Base-by-base conservation (phyloP, 148 eudicot genomes). In the Chenopodium album region DNA sequence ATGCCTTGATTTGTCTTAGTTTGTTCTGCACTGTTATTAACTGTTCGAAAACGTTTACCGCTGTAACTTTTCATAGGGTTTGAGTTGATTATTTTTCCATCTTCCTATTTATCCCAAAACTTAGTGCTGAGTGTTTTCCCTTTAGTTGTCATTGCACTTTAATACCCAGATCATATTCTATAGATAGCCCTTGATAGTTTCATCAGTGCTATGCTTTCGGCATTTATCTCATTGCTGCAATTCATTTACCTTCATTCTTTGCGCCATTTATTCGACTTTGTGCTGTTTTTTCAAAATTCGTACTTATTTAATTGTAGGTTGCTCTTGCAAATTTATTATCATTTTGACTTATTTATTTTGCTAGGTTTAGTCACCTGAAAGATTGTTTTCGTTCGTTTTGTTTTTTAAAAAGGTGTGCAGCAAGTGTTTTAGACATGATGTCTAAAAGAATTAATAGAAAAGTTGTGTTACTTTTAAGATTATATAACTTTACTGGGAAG, bases 1-100 rank as follows among this genome's bases (percentile, higher is more conserved):
- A 76, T 82, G 81, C 90, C 88, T 87, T 86, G 64, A 32, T 82
- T 84, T 78, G 76, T 84, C 76, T 80, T 76, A 76, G 84, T 41
- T 66, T 66, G 76, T 77, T 85, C 73, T 66, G 71, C 79, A 37
- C 59, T 29, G 65, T 78, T 85, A 60, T 71, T 76, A n/a, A 73
- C 87, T 54, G 74, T 54, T 66, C 65, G 19, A 78, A 67, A 26
- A 62, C 29, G 9, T 76, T 60, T 76, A 31, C 83, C 77, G 31
- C 81, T 85, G 87, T 85, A 85, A 73, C 84, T 72, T 66, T 29
- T 67, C 69, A 52, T 72, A 71, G 83, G 79, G 44, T 79, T 79
- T 54, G 54, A 68, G 72, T 80, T 84, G 54, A 78, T 60, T 69
- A 44, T 56, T 79, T 60, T 32, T 50, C 83, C 77, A 65, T 37